Conservation (phyloP, 1,139 yeast species). For the Torulaspora globosa region DNA sequence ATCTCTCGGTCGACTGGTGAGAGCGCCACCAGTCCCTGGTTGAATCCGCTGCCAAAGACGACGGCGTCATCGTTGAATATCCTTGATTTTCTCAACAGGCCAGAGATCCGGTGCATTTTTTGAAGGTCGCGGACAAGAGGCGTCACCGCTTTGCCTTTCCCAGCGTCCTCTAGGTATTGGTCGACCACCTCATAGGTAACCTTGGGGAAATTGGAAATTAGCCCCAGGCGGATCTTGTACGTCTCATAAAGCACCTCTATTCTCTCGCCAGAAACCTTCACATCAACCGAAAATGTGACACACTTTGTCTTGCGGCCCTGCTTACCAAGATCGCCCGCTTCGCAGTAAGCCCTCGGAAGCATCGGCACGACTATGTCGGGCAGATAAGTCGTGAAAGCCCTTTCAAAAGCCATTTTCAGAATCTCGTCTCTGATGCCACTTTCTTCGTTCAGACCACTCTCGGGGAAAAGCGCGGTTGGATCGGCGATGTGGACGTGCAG, state of each 20-base stretch:
- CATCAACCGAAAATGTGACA: conserved; percentile 44
- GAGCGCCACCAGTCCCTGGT: conserved; percentile 26
- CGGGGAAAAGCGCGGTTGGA: conserved; percentile 60
- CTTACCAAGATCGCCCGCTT: conserved; percentile 56
- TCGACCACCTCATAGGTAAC: conserved; percentile 52
- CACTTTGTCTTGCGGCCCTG: conserved; percentile 46
- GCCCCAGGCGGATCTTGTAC: conserved; percentile 40
- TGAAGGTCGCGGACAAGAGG: conserved; percentile 36
- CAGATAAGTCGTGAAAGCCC: conserved; percentile 68
- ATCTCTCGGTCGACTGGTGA: conserved; percentile 16
- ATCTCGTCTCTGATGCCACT: conserved; percentile 44
- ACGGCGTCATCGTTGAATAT: conserved; percentile 37
- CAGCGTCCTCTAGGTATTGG: conserved; percentile 32
- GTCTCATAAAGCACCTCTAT: conserved; percentile 33
- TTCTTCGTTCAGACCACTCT: conserved; percentile 6
- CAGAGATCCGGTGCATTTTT: conserved; percentile 38
- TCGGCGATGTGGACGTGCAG: conserved; percentile 82
- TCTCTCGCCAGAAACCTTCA: conserved; percentile 30
- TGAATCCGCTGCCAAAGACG: conserved; percentile 37
- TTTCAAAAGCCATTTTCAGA: conserved; percentile 56
- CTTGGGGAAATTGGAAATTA: conserved; percentile 43
- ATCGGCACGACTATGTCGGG: conserved; percentile 66
- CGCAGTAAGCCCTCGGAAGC: conserved; percentile 61
- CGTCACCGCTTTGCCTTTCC: not conserved
- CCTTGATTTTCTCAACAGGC: conserved; percentile 36